Percentiles rank a stretch among this genome's conserved stretches.
Evolutionary conservation across 2,329 filamentous ascomycete genomes (phyloP).

Genomic region (Lachnellula suecica): DNA sequence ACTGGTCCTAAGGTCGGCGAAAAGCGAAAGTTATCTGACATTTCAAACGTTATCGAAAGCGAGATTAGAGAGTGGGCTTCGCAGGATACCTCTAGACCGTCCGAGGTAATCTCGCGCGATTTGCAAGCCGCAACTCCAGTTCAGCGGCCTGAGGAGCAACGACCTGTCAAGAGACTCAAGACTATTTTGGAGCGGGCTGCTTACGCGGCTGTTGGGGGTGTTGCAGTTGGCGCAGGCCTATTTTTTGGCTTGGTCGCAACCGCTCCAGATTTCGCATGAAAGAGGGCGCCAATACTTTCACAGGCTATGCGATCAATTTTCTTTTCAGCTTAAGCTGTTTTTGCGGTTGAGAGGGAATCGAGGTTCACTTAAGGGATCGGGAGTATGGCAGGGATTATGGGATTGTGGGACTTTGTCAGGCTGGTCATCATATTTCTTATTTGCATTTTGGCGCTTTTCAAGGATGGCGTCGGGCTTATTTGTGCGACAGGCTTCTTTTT

Average conservation of each 20-base stretch:
- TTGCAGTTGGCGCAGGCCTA: constrained; percentile 34
- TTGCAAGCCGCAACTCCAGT: too few relatives aligned
- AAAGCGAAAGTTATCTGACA: constrained; percentile 32
- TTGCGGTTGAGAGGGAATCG: constrained; percentile 2
- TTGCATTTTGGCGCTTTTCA: constrained; percentile 21
- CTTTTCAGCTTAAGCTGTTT: constrained; percentile 5
- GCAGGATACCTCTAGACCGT: constrained; percentile 1
- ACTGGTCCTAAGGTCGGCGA: constrained; percentile 2
- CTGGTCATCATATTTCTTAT: constrained; percentile 14
- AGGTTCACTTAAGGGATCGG: constrained; percentile 6
- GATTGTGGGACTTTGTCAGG: constrained; percentile 10
- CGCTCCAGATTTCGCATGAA: constrained; percentile 34
- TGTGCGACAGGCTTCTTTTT: constrained; percentile 13
- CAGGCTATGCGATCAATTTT: neutral
- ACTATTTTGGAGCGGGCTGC: constrained; percentile 27
- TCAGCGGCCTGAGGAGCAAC: too few relatives aligned
- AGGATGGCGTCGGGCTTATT: constrained; percentile 16
- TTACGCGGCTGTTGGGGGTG: constrained; percentile 36
- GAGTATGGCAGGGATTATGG: constrained; percentile 10
- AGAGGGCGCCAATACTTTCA: neutral
- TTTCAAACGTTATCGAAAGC: constrained; percentile 26
- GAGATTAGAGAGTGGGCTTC: constrained; percentile 27
- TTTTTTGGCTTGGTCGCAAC: constrained; percentile 38
- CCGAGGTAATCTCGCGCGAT: too few relatives aligned
- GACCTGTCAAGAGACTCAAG: constrained; percentile 30